Evolutionary conservation across 129 eudicot species (phyloP).

Genomic region (Saussurea involucrata): DNA sequence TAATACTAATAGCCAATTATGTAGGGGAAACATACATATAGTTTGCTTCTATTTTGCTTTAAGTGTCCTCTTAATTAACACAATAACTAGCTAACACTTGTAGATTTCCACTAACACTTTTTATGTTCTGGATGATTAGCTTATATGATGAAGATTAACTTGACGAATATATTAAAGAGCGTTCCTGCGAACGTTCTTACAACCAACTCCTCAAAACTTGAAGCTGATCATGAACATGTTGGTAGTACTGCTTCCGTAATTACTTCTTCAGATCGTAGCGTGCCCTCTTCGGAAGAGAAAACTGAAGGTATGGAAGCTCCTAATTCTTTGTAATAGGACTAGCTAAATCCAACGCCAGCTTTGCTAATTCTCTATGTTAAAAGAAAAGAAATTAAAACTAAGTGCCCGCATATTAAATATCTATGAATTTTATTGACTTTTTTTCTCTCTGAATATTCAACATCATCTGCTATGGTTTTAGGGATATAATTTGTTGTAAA

Average conservation of each 20-base stretch:
- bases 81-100: too few relatives aligned
- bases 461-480: background rate
- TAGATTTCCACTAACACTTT: background rate
- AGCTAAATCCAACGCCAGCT: background rate
- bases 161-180: slow-evolving; percentile 6
- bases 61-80: background rate
- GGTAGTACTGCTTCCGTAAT: background rate
- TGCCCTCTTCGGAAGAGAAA: slow-evolving; percentile 19
- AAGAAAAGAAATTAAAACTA: background rate
- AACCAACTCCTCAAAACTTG: slow-evolving; percentile 1
- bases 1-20: background rate
- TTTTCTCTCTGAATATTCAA: background rate
- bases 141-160: slow-evolving; percentile 30
- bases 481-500: background rate
- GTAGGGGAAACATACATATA: background rate
- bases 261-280: slow-evolving; percentile 6
- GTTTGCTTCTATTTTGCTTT: background rate
- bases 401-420: background rate
- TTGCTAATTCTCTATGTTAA: background rate
- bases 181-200: slow-evolving; percentile 1
- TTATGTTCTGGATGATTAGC: slow-evolving; percentile 12
- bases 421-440: background rate
- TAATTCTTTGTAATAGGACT: background rate
- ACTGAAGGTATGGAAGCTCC: slow-evolving; percentile 15
- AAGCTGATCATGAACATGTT: slow-evolving; percentile 1